These are phyloP conservation scores for Hypsizygus ulmarius DNA, from an alignment of 1,284 basidiomycete species.

Conservation along the genomic window DNA sequence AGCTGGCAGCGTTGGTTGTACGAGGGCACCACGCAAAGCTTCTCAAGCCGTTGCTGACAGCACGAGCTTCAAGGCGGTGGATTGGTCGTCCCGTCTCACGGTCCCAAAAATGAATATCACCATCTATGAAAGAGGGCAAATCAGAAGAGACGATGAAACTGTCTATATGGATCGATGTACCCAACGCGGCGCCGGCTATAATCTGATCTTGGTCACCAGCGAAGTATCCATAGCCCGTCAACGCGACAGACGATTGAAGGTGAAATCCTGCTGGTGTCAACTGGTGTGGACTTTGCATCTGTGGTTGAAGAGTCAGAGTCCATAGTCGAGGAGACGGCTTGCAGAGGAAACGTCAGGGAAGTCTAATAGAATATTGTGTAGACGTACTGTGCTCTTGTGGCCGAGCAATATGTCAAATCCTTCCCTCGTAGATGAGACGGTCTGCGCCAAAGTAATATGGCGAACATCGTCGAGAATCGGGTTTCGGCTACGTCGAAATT, in stretches of 20 bases:
- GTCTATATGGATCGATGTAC: neutral
- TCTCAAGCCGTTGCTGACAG: slow-evolving; percentile 6
- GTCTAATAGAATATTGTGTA: neutral
- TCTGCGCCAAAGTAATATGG: slow-evolving; percentile 3
- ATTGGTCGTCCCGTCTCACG: slow-evolving; percentile 8
- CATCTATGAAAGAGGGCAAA: slow-evolving; percentile 5
- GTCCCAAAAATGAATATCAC: slow-evolving; percentile 14
- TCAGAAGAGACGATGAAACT: neutral
- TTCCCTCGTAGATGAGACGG: neutral
- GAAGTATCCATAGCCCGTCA: slow-evolving; percentile 8
- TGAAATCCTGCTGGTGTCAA: neutral
- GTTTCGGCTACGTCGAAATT: neutral
- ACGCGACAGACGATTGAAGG: slow-evolving; percentile 1
- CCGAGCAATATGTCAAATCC: slow-evolving; percentile 10
- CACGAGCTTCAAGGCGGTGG: slow-evolving; percentile 6
- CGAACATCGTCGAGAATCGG: slow-evolving; percentile 12
- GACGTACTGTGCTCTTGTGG: slow-evolving; percentile 7
- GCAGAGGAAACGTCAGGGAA: neutral
- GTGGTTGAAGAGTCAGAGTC: slow-evolving; percentile 7
- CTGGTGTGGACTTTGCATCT: neutral
- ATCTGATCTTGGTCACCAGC: slow-evolving; percentile 13
- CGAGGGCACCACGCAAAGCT: slow-evolving; percentile 12
- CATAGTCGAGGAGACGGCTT: slow-evolving; percentile 11
- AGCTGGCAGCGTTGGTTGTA: slow-evolving; percentile 1
- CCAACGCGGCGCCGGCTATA: slow-evolving; percentile 6